Evolutionary conservation across 257 asterid genomes (phyloP).

Genomic region (Ligustrum vulgare): DNA sequence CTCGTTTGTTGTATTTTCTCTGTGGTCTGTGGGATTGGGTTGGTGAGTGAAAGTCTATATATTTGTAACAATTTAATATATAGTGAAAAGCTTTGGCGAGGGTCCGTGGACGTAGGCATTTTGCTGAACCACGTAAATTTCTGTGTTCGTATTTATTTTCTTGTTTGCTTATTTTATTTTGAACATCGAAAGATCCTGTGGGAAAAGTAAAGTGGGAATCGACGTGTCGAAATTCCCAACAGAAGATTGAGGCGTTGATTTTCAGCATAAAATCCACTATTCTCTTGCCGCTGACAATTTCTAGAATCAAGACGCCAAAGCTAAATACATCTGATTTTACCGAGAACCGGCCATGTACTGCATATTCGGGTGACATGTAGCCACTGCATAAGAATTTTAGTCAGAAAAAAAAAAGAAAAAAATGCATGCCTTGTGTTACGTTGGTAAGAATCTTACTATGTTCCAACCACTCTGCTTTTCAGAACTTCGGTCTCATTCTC

Average conservation of each 20-base stretch:
- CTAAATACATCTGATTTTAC: slow-evolving; percentile 48
- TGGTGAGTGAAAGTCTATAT: too few relatives aligned
- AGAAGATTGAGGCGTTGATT: slow-evolving; percentile 31
- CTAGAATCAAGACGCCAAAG: slow-evolving; percentile 42
- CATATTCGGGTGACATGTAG: slow-evolving; percentile 53
- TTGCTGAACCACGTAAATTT: too few relatives aligned
- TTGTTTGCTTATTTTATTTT: too few relatives aligned
- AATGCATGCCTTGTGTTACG: slow-evolving; percentile 23
- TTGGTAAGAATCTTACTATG: slow-evolving; percentile 42
- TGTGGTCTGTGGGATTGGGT: too few relatives aligned
- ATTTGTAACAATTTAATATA: too few relatives aligned
- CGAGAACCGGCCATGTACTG: slow-evolving; percentile 31
- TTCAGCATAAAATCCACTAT: slow-evolving; percentile 26
- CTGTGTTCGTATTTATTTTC: too few relatives aligned
- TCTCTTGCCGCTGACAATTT: slow-evolving; percentile 37
- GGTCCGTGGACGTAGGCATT: too few relatives aligned
- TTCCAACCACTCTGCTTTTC: slow-evolving; percentile 35
- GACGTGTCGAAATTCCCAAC: too few relatives aligned
- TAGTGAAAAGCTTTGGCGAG: too few relatives aligned
- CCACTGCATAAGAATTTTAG: slow-evolving; percentile 26
- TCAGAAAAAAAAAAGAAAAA: background rate
- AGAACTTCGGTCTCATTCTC: slow-evolving; percentile 24
- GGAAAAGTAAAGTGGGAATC: too few relatives aligned
- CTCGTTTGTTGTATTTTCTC: too few relatives aligned
- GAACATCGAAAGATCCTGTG: too few relatives aligned